These are phyloP conservation scores for Ceriops zippeliana DNA, from an alignment of 345 rosid species.

Conservation along the genomic window DNA sequence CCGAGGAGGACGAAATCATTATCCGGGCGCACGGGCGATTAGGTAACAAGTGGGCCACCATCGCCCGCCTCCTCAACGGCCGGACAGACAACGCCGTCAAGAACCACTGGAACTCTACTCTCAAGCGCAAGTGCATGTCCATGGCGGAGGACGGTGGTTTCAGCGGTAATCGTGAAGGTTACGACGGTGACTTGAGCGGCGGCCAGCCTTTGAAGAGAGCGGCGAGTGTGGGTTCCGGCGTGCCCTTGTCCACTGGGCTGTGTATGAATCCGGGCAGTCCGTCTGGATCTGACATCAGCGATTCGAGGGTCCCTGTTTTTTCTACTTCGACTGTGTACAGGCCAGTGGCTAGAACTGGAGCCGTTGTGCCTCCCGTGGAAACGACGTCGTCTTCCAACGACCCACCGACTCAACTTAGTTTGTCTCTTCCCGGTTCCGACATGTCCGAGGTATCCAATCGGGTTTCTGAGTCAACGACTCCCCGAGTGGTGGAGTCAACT, in stretches of 20 bases:
- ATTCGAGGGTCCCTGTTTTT: constrained; percentile 48
- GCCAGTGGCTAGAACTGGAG: constrained; percentile 55
- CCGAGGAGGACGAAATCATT: constrained; percentile 27
- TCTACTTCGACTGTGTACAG: constrained; percentile 37
- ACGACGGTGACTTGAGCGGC: constrained; percentile 3
- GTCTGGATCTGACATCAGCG: constrained; percentile 76
- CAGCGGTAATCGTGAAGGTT: constrained; percentile 6
- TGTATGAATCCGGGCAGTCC: constrained; percentile 72
- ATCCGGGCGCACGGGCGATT: constrained; percentile 23
- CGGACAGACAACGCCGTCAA: constrained; percentile 38
- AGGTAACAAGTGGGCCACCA: constrained; percentile 31
- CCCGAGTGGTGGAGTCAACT: not conserved
- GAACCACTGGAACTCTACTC: constrained; percentile 38
- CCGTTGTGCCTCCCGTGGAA: constrained; percentile 28
- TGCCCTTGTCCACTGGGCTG: constrained; percentile 49
- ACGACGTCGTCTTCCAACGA: constrained; percentile 46
- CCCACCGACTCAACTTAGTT: constrained; percentile 63
- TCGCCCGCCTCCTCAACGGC: constrained; percentile 29
- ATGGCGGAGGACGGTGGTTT: constrained; percentile 24
- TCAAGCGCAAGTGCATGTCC: constrained; percentile 26
- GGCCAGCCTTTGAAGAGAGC: constrained; percentile 70
- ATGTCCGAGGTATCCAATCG: constrained; percentile 38
- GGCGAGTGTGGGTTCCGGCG: constrained; percentile 54
- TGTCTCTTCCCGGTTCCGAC: constrained; percentile 63
- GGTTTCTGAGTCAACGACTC: constrained; percentile 33